Conservation (phyloP, 2,329 filamentous ascomycete species). For the Sporothrix curviconia region DNA sequence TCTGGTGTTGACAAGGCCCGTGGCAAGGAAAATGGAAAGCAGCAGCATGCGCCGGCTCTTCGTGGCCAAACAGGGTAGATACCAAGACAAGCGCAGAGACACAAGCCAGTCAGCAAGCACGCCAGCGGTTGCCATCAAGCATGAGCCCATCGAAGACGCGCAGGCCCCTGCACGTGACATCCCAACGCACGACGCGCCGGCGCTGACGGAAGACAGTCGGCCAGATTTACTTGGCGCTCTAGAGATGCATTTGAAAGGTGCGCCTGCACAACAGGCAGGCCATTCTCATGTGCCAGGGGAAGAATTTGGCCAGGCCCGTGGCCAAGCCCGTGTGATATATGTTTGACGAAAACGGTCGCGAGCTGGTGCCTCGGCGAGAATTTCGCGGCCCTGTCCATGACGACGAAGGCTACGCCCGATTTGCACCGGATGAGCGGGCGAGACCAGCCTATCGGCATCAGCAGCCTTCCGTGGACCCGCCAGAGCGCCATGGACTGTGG, state of each 20-base stretch:
- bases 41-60: no score
- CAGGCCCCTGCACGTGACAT: not conserved
- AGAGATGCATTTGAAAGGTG: slow-evolving; percentile 23
- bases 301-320: not conserved
- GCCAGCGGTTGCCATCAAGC: not conserved
- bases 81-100: no score
- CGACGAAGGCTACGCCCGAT: not conserved
- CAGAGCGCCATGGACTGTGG: no score
- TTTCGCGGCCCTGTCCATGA: not conserved
- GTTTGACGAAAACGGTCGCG: slow-evolving; percentile 10
- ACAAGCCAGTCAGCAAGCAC: no score
- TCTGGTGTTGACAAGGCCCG: no score
- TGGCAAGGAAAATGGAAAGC: no score
- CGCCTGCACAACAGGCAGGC: not conserved
- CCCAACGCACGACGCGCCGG: not conserved
- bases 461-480: no score
- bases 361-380: not conserved
- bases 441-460: no score
- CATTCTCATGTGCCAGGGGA: not conserved
- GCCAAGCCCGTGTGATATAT: slow-evolving; percentile 10
- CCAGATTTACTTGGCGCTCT: slow-evolving; percentile 21
- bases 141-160: not conserved
- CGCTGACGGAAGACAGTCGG: slow-evolving; percentile 6
- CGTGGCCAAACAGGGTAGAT: no score
- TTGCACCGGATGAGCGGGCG: not conserved